Conservation (phyloP, 352 stramenopile species). For the Pythium vanterpoolii region DNA sequence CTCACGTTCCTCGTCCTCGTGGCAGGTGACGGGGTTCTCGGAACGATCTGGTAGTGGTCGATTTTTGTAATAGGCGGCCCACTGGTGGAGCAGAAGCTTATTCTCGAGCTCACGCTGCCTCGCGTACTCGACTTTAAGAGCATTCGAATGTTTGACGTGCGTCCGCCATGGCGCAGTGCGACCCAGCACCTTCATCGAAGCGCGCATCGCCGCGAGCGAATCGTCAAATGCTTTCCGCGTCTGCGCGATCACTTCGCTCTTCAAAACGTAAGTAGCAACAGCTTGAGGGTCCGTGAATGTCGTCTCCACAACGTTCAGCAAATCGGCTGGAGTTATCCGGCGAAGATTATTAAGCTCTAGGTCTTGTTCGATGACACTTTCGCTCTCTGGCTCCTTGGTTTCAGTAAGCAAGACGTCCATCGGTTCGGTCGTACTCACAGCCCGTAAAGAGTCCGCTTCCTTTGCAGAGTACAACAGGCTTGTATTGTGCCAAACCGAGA, state of each 20-base stretch:
- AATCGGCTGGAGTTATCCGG: constrained; percentile 37
- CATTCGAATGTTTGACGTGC: constrained; percentile 63
- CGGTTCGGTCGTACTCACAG: not conserved
- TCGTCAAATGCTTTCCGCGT: constrained; percentile 36
- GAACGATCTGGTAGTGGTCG: constrained; percentile 24
- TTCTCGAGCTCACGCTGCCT: constrained; percentile 55
- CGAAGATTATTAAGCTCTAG: constrained; percentile 30
- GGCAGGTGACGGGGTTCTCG: not conserved
- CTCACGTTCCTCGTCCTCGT: not conserved
- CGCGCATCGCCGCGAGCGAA: constrained; percentile 44
- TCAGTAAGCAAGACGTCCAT: not conserved
- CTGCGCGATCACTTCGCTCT: constrained; percentile 24
- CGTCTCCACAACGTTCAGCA: constrained; percentile 39
- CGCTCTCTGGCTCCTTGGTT: not conserved
- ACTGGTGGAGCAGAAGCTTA: constrained; percentile 55
- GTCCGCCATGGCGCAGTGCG: constrained; percentile 54
- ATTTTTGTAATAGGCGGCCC: constrained; percentile 51
- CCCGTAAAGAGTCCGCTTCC: constrained; percentile 18
- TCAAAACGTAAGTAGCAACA: constrained; percentile 32
- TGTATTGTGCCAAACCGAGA: constrained; percentile 69
- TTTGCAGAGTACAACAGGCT: constrained; percentile 58
- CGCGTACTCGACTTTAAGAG: constrained; percentile 48
- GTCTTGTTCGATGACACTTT: not conserved
- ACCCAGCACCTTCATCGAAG: constrained; percentile 56
- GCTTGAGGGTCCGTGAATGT: constrained; percentile 33